phyloP scores from a whole-genome alignment of 352 stramenopile genomes.

The Phytophthora pinifolia region DNA sequence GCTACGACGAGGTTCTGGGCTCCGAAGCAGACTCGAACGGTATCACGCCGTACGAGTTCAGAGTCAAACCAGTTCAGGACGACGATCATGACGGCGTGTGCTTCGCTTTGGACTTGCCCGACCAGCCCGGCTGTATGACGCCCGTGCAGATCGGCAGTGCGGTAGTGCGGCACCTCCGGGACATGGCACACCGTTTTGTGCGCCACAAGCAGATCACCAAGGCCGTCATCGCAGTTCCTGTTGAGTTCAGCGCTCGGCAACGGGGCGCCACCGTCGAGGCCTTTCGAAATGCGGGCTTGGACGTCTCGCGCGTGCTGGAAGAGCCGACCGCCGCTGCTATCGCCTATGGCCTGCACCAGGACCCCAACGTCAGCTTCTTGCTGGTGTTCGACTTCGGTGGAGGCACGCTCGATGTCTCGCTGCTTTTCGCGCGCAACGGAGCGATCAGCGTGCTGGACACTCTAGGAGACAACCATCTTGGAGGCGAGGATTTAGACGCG shows the following conservation, averaged over 20 bases:
- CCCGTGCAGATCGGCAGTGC: slow-evolving; percentile 44
- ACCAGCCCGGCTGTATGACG: slow-evolving; percentile 46
- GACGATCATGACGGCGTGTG: slow-evolving; percentile 37
- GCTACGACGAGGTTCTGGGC: slow-evolving; percentile 30
- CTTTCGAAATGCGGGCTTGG: slow-evolving; percentile 44
- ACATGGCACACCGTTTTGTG: slow-evolving; percentile 52
- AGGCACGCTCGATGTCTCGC: slow-evolving; percentile 93
- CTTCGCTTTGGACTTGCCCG: slow-evolving; percentile 42
- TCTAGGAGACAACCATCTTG: slow-evolving; percentile 84
- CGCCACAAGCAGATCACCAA: slow-evolving; percentile 70
- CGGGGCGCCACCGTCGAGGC: slow-evolving; percentile 46
- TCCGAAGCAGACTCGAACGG: slow-evolving; percentile 17
- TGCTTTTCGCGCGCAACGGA: slow-evolving; percentile 93
- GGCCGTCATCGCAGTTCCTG: slow-evolving; percentile 62
- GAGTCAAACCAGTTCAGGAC: slow-evolving; percentile 16
- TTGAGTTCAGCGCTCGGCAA: slow-evolving; percentile 51
- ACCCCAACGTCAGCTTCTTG: slow-evolving; percentile 90
- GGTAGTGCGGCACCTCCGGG: slow-evolving; percentile 47
- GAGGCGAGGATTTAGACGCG: slow-evolving; percentile 93
- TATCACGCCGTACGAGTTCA: slow-evolving; percentile 50
- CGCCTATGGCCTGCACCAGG: slow-evolving; percentile 95
- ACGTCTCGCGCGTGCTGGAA: slow-evolving; percentile 56
- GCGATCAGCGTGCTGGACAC: slow-evolving; percentile 97
- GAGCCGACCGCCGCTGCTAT: slow-evolving; percentile 96
- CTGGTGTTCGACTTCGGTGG: slow-evolving; percentile 97